phyloP scores from a whole-genome alignment of 2,329 filamentous ascomycete species.

The Claviceps monticola region DNA sequence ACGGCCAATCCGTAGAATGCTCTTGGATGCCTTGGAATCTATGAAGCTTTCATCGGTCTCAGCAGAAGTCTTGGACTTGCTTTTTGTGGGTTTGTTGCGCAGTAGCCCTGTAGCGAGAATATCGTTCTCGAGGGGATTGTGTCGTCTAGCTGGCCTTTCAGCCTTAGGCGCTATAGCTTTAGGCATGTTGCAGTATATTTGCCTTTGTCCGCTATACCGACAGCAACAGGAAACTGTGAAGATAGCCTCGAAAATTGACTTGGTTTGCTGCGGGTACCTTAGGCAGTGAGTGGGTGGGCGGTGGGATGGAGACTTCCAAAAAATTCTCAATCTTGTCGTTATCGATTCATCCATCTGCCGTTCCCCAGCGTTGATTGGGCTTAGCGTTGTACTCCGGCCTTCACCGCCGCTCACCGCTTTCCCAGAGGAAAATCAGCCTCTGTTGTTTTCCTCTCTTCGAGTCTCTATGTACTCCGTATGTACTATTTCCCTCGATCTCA shows the following conservation, averaged over 20 bases:
- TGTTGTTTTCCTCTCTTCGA: background rate
- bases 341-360: constrained; percentile 25
- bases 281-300: background rate
- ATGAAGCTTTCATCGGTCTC: constrained; percentile 59
- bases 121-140: constrained; percentile 87
- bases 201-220: background rate
- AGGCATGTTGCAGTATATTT: constrained; percentile 47
- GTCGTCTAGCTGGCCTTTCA: constrained; percentile 49
- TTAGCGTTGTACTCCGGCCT: constrained; percentile 10
- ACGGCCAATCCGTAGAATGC: constrained; percentile 80
- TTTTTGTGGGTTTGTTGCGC: constrained; percentile 62
- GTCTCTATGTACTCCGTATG: no score
- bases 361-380: constrained; percentile 18
- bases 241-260: background rate
- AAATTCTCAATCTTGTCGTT: constrained; percentile 14
- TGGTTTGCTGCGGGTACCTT: background rate
- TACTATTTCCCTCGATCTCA: no score
- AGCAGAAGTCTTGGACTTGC: constrained; percentile 47
- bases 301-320: constrained; percentile 15
- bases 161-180: constrained; percentile 54
- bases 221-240: background rate
- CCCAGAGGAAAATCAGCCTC: background rate
- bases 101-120: constrained; percentile 56
- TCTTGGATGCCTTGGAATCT: constrained; percentile 75
- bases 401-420: constrained; percentile 18